Percentiles rank a stretch among this genome's conserved stretches.
Conservation (phyloP, 2,329 filamentous ascomycete species). For the Diplodia corticola region DNA sequence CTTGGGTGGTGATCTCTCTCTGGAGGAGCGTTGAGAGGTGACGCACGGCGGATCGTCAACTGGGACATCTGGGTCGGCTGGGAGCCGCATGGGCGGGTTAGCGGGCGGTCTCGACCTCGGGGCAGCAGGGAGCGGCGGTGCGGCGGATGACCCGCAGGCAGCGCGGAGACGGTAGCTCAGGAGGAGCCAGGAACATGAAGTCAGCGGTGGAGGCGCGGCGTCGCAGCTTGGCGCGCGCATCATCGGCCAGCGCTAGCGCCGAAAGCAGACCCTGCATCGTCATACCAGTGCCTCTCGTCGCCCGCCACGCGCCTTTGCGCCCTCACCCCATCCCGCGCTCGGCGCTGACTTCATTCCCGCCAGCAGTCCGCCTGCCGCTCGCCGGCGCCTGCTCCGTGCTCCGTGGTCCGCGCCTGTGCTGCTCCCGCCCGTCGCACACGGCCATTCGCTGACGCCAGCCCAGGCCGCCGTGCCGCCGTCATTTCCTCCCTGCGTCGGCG, state of each 20-base stretch:
- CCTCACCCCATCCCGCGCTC: not conserved
- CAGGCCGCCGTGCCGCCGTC: not conserved
- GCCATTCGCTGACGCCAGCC: not conserved
- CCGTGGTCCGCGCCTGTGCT: not conserved
- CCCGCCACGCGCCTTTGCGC: not conserved
- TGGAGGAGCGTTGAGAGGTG: constrained; percentile 13
- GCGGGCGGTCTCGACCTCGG: constrained; percentile 3
- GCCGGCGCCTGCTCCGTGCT: not conserved
- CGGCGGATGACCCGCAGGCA: not conserved
- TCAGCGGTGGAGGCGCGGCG: not conserved
- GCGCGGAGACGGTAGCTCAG: not conserved
- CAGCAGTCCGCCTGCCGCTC: too few species aligned
- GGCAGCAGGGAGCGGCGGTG: not conserved
- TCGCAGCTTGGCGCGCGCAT: constrained; percentile 15
- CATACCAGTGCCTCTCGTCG: not conserved
- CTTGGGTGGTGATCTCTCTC: not conserved
- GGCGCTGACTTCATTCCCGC: constrained; percentile 8
- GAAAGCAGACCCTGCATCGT: constrained; percentile 5
- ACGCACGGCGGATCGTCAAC: constrained; percentile 18
- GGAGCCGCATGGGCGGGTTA: not conserved
- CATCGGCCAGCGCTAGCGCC: not conserved
- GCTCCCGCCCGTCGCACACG: constrained; percentile 10
- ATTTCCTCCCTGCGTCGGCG: not conserved
- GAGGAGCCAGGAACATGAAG: constrained; percentile 10
- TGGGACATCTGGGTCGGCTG: not conserved